These are phyloP conservation scores for Gaertneriomyces sp. DNA, from an alignment of 192 early-diverging fungal genomes.

Conservation along the genomic window DNA sequence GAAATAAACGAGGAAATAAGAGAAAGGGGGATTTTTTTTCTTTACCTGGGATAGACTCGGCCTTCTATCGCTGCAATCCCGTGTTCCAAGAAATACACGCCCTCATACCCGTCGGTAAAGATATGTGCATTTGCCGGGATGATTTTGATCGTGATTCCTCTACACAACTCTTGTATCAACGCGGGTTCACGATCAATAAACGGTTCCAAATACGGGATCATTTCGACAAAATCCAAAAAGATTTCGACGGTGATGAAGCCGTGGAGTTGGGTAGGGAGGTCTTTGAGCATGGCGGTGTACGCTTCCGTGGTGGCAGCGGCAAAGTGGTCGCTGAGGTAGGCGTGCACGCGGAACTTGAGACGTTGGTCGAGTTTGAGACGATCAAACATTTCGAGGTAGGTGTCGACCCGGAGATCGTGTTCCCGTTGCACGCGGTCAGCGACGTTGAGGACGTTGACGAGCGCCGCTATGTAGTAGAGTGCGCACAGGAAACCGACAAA, in stretches of 20 bases:
- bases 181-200: conserved; percentile 46
- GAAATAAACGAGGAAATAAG: not conserved
- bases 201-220: conserved; percentile 46
- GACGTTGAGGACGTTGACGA: conserved; percentile 34
- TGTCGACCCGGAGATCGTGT: conserved; percentile 48
- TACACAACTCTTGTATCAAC: conserved; percentile 49
- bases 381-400: conserved; percentile 53
- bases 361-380: conserved; percentile 41
- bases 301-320: conserved; percentile 33
- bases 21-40: not conserved
- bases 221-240: conserved; percentile 43
- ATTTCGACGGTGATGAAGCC: conserved; percentile 52
- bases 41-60: conserved; percentile 44
- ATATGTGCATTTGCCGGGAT: conserved; percentile 39
- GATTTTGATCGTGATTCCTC: conserved; percentile 38
- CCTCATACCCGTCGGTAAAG: conserved; percentile 49
- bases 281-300: conserved; percentile 37
- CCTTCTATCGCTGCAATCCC: conserved; percentile 49
- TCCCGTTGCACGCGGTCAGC: conserved; percentile 25
- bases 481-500: conserved; percentile 40
- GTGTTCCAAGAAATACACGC: conserved; percentile 48
- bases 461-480: conserved; percentile 40
- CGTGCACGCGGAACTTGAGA: conserved; percentile 45
- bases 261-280: conserved; percentile 42
- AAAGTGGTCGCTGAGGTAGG: conserved; percentile 44